These are phyloP conservation scores for Arthroderma sp. DNA, from an alignment of 2,329 filamentous ascomycete species.

Conservation along the genomic window DNA sequence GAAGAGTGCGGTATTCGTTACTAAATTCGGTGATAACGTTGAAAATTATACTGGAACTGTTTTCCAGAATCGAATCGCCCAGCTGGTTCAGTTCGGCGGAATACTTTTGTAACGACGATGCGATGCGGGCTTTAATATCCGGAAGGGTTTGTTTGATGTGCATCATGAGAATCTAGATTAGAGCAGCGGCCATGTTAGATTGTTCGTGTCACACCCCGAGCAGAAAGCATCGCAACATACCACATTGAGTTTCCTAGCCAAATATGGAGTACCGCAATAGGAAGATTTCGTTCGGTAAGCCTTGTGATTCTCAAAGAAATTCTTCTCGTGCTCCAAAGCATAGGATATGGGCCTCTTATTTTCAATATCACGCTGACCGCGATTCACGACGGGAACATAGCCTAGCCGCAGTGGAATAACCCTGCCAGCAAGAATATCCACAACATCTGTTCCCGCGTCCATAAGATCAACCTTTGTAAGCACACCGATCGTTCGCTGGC, in stretches of 20 bases:
- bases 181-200: not conserved
- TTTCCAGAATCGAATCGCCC: slow-evolving; percentile 88
- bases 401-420: slow-evolving; percentile 91
- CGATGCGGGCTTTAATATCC: slow-evolving; percentile 94
- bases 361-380: slow-evolving; percentile 95
- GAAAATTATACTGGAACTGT: slow-evolving; percentile 89
- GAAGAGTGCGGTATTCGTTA: slow-evolving; percentile 89
- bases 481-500: slow-evolving; percentile 94
- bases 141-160: slow-evolving; percentile 99
- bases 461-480: slow-evolving; percentile 98
- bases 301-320: slow-evolving; percentile 97
- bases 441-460: slow-evolving; percentile 96
- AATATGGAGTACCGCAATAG: slow-evolving; percentile 94
- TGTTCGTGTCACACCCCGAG: not conserved
- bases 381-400: slow-evolving; percentile 95
- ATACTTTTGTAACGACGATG: slow-evolving; percentile 90
- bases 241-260: slow-evolving; percentile 91
- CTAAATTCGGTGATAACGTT: slow-evolving; percentile 99
- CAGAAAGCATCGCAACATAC: slow-evolving; percentile 23
- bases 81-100: slow-evolving; percentile 64
- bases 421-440: slow-evolving; percentile 93
- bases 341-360: slow-evolving; percentile 90
- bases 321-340: slow-evolving; percentile 84
- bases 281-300: slow-evolving; percentile 97
- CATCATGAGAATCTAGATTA: slow-evolving; percentile 82